Conservation (phyloP, 768 basidiomycete genomes). For the Russula dissimulans region DNA sequence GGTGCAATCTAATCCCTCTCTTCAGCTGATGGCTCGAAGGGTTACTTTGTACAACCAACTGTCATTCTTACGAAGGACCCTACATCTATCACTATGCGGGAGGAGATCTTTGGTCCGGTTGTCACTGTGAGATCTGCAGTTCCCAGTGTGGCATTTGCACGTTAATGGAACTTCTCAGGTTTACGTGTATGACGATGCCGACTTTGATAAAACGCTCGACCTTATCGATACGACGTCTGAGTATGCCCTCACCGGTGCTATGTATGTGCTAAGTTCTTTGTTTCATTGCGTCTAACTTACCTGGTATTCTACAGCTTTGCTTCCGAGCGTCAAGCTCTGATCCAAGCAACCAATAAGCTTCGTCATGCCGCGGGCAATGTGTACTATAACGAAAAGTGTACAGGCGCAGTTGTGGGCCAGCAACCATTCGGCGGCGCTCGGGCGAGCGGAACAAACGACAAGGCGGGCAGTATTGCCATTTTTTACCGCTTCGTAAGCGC, state of each 20-base stretch:
- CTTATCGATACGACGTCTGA: conserved; percentile 78
- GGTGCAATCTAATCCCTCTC: not conserved
- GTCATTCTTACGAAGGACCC: conserved; percentile 91
- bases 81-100: conserved; percentile 76
- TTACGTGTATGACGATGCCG: conserved; percentile 80
- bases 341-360: conserved; percentile 71
- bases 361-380: conserved; percentile 93
- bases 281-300: conserved; percentile 13
- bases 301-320: conserved; percentile 52
- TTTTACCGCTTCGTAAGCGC: conserved; percentile 79
- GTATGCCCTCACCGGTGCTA: conserved; percentile 92
- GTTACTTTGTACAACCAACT: conserved; percentile 91
- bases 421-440: conserved; percentile 96
- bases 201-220: conserved; percentile 80
- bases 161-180: conserved; percentile 35
- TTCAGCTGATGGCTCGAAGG: conserved; percentile 80
- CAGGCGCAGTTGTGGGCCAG: conserved; percentile 94
- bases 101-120: conserved; percentile 97
- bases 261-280: conserved; percentile 42
- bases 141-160: not conserved
- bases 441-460: conserved; percentile 94
- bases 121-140: conserved; percentile 51
- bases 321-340: conserved; percentile 66
- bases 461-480: conserved; percentile 77
- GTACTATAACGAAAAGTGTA: conserved; percentile 98